phyloP scores from a whole-genome alignment of 78 protist species.

The Dictyostelium discoideum region DNA sequence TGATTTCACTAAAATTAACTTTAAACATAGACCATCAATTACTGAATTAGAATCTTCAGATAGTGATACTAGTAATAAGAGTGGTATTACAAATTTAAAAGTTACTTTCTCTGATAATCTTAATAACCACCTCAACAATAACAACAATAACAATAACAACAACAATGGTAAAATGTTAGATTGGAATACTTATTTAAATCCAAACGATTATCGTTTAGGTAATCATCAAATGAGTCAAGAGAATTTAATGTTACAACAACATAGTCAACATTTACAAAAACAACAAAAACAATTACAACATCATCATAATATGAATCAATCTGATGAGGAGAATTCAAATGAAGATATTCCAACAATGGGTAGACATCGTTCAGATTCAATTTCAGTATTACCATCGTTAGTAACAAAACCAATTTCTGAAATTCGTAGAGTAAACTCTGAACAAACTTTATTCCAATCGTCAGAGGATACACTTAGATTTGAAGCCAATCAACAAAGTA shows the following conservation, averaged over 20 bases:
- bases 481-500: slow-evolving; percentile 43
- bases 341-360: background rate
- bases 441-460: slow-evolving; percentile 29
- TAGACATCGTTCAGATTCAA: slow-evolving; percentile 42
- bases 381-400: background rate
- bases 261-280: background rate
- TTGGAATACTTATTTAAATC: slow-evolving; percentile 11
- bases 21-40: background rate
- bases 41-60: background rate
- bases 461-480: slow-evolving; percentile 38
- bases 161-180: background rate
- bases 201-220: background rate
- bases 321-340: background rate
- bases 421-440: slow-evolving; percentile 48
- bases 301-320: background rate
- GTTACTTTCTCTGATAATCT: background rate
- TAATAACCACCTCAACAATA: background rate
- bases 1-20: background rate
- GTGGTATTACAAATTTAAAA: background rate
- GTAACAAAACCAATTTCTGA: slow-evolving; percentile 11
- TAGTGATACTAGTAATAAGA: background rate
- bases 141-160: background rate
- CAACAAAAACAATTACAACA: background rate
- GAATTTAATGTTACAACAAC: slow-evolving; percentile 1
- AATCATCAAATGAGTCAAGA: slow-evolving; percentile 8